Conservation (phyloP, 2,329 filamentous ascomycete genomes). For the Ophiostoma populinum region DNA sequence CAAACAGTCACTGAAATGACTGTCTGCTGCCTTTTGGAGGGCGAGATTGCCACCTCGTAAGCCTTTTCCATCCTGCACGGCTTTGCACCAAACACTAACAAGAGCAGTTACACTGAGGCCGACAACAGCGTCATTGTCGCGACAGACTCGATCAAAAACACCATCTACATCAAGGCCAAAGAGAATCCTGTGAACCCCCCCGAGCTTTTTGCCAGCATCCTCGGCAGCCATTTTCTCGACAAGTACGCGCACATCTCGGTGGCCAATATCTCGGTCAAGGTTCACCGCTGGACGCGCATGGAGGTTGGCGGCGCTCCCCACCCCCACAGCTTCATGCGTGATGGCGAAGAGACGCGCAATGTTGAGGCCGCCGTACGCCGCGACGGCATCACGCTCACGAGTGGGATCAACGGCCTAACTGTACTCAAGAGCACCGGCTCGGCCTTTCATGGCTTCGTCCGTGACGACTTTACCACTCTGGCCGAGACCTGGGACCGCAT, state of each 20-base stretch:
- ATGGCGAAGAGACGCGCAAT: constrained; percentile 73
- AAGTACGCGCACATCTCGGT: constrained; percentile 76
- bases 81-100: neutral
- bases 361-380: constrained; percentile 57
- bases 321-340: constrained; percentile 85
- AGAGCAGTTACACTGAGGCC: constrained; percentile 63
- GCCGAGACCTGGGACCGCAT: constrained; percentile 89
- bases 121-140: constrained; percentile 93
- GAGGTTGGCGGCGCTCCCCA: constrained; percentile 73
- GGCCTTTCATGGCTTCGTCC: constrained; percentile 85
- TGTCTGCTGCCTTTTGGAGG: constrained; percentile 80
- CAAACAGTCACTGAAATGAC: constrained; percentile 93
- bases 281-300: constrained; percentile 87
- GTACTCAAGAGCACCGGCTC: constrained; percentile 95
- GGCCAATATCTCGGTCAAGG: constrained; percentile 65
- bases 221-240: constrained; percentile 77
- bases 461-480: constrained; percentile 85
- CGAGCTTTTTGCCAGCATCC: constrained; percentile 72
- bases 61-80: constrained; percentile 13
- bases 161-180: constrained; percentile 86
- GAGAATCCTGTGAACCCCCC: constrained; percentile 82
- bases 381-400: constrained; percentile 57
- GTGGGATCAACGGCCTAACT: constrained; percentile 62
- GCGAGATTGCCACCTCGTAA: constrained; percentile 71
- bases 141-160: constrained; percentile 98